Conservation (phyloP, 495 filamentous ascomycete genomes). For the Penicillium lividum region DNA sequence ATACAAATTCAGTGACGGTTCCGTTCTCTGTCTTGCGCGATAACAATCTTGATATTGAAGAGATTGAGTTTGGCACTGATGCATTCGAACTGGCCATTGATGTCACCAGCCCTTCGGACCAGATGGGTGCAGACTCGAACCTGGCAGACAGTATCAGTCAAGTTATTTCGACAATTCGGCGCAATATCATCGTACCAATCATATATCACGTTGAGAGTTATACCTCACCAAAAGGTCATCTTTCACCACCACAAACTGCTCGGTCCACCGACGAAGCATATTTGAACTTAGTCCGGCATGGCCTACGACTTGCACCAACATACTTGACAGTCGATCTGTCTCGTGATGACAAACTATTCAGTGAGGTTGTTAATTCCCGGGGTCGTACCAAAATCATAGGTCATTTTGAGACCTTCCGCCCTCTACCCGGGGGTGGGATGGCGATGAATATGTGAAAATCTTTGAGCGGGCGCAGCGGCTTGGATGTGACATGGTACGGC, state of each 20-base stretch:
- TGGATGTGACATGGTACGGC: slow-evolving; percentile 52
- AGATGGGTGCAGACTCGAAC: slow-evolving; percentile 37
- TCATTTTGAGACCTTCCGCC: slow-evolving; percentile 53
- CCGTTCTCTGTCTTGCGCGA: slow-evolving; percentile 63
- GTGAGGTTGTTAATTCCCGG: slow-evolving; percentile 54
- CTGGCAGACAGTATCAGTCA: slow-evolving; percentile 51
- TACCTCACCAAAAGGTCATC: slow-evolving; percentile 19
- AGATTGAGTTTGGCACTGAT: slow-evolving; percentile 65
- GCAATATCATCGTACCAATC: slow-evolving; percentile 61
- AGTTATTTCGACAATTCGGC: slow-evolving; percentile 59
- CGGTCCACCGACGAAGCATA: slow-evolving; percentile 49
- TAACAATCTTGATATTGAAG: slow-evolving; percentile 58
- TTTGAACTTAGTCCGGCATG: slow-evolving; percentile 62
- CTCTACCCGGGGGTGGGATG: slow-evolving; percentile 47
- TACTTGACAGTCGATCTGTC: slow-evolving; percentile 69
- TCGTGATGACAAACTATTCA: slow-evolving; percentile 52
- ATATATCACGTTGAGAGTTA: slow-evolving; percentile 49
- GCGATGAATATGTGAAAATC: slow-evolving; percentile 33
- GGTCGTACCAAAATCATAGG: slow-evolving; percentile 70
- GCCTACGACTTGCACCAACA: slow-evolving; percentile 67
- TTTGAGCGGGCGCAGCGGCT: slow-evolving; percentile 46
- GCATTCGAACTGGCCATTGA: slow-evolving; percentile 69
- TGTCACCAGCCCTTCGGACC: slow-evolving; percentile 30
- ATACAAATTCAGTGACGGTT: slow-evolving; percentile 62
- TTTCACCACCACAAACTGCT: slow-evolving; percentile 21